Base-by-base conservation (phyloP, 75 land plant genomes). In the Selaginella moellendorffii region DNA sequence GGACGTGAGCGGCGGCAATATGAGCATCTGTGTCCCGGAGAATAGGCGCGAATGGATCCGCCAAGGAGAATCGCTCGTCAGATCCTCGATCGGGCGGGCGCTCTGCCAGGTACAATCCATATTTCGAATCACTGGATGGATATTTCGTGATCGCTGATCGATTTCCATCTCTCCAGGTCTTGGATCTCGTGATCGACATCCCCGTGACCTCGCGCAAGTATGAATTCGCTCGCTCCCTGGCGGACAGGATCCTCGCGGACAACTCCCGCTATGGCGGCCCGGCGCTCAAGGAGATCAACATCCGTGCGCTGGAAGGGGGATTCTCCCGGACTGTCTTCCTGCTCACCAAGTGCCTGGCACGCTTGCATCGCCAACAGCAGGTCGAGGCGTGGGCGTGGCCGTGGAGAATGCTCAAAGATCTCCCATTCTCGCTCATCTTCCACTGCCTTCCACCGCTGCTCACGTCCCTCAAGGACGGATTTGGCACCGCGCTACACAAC, bases 331-430 rank as follows among this genome's bases (percentile, higher is more conserved):
- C 46, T 5, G 14, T 36, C 46, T 36, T 14, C 46, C 5, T 36
- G 46, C 46, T 36, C 14, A 14, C 46, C 5, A 56, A 56, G 25
- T 56, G 25, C n/a, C n/a, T 56, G 24, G 59, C 5, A 21, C 23
- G 21, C 21, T 9, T 19, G 59, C 59, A 56, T 8, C 5, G 59
- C 8, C 59, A 56, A 21, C n/a, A 56, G 21, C 59, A 56, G 59
- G 59, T 56, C 8, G 59, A 8, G 8, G 59, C 59, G 5, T 24
- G 59, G 24, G 59, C 21, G 24, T 56, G 59, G 59, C 59, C 59
- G 9, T 56, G 59, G 59, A 19, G 59, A 19, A 25, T 24, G 8
- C 21, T 56, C 24, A 56, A 56, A 5, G 59, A 25, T 56, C 24
- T 56, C n/a, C 21, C 23, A 2, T 56, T 8, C 24, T 24, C 59